Evolutionary conservation across 2,329 filamentous ascomycete genomes (phyloP).

Genomic region (Ilyonectria mors-panacis): DNA sequence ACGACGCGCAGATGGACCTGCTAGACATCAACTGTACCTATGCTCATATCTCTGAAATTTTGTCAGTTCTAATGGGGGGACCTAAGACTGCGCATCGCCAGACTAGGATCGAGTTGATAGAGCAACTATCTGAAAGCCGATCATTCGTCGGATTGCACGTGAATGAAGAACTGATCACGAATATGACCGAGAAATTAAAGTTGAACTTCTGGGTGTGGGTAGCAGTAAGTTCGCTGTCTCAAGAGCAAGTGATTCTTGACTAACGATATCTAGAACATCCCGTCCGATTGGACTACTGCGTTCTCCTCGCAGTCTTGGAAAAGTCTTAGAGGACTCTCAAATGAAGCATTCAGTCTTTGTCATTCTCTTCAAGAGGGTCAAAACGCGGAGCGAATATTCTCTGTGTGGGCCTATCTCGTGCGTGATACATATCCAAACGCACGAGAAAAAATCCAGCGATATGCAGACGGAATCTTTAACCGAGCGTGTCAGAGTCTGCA

Average conservation of each 20-base stretch:
- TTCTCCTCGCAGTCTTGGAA: neutral
- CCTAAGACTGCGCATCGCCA: neutral
- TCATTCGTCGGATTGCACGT: neutral
- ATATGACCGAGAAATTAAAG: neutral
- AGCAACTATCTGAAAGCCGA: neutral
- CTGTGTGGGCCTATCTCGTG: neutral
- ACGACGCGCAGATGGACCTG: neutral
- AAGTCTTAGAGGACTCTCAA: neutral
- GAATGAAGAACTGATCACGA: neutral
- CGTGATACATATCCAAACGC: neutral
- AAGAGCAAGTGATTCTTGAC: neutral
- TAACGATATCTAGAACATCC: neutral
- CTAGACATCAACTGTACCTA: neutral
- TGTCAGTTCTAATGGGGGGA: neutral
- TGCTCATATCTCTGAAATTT: neutral
- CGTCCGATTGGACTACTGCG: neutral
- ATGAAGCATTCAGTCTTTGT: neutral
- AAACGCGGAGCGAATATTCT: neutral
- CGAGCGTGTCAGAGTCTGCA: neutral
- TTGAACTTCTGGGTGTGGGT: neutral
- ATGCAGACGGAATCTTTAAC: neutral
- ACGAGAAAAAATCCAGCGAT: neutral
- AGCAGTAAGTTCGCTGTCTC: neutral
- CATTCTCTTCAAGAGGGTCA: neutral
- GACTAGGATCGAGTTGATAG: neutral